Percentiles rank a stretch among this genome's conserved stretches.
Evolutionary conservation across 345 rosid species (phyloP).

Genomic region (Diplotaxis tenuifolia): DNA sequence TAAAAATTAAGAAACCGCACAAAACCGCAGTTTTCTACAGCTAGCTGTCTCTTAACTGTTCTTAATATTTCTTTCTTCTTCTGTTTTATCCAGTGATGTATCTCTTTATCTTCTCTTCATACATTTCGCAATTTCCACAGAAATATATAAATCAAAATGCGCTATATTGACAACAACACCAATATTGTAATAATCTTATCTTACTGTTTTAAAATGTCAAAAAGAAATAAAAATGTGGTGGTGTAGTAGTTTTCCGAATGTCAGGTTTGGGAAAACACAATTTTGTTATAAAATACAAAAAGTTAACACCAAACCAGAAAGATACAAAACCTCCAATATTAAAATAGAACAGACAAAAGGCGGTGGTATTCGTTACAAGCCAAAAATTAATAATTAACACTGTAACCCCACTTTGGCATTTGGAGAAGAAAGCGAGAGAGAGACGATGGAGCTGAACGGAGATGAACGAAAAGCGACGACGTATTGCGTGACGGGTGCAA

Average conservation of each 20-base stretch:
- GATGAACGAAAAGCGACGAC: constrained; percentile 19
- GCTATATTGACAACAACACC: background rate
- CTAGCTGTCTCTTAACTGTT: background rate
- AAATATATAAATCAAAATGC: background rate
- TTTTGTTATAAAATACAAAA: background rate
- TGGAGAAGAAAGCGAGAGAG: background rate
- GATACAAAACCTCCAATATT: background rate
- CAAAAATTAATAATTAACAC: constrained; percentile 11
- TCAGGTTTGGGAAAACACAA: constrained; percentile 1
- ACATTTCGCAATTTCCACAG: background rate
- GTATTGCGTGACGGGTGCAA: constrained; percentile 82
- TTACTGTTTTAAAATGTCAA: constrained; percentile 10
- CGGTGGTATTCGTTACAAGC: background rate
- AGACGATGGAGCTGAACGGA: constrained; percentile 5
- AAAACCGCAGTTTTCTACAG: background rate
- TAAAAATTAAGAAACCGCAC: background rate
- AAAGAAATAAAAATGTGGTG: background rate
- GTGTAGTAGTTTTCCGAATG: constrained; percentile 17
- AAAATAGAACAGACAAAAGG: background rate
- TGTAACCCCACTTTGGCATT: constrained; percentile 7
- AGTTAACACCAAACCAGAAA: background rate
- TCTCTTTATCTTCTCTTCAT: background rate
- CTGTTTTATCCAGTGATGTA: background rate
- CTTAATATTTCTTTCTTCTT: background rate
- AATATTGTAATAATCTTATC: background rate